Percentiles rank a stretch among this genome's conserved stretches.
Conservation (phyloP, 2,329 filamentous ascomycete species). For the Monosporascus sp. region DNA sequence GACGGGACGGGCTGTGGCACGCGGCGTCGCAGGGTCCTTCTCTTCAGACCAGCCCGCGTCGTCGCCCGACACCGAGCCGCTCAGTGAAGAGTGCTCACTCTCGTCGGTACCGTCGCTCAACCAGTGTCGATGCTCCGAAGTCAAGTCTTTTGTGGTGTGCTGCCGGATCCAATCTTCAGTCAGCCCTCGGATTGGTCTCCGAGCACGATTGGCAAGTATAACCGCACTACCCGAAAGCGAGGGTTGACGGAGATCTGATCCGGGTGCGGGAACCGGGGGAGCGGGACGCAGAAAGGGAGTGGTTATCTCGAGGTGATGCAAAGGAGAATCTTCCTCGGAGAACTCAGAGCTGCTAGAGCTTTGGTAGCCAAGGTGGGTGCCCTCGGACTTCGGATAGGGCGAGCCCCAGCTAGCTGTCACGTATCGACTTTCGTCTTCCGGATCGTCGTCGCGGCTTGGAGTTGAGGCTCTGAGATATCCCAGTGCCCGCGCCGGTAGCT, state of each 20-base stretch:
- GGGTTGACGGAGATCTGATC: conserved; percentile 29
- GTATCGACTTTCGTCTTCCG: conserved; percentile 38
- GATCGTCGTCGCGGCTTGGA: conserved; percentile 20
- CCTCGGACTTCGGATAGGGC: conserved; percentile 69
- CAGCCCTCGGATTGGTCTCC: conserved; percentile 56
- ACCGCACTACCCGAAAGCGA: conserved; percentile 46
- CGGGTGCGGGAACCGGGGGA: conserved; percentile 37
- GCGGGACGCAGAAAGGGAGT: conserved; percentile 58
- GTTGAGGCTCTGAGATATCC: conserved; percentile 49
- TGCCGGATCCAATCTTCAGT: conserved; percentile 85
- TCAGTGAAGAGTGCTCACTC: conserved; percentile 72
- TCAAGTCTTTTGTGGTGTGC: conserved; percentile 66
- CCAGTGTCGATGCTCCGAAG: conserved; percentile 73
- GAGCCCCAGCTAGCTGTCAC: conserved; percentile 86
- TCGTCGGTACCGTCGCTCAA: conserved; percentile 71
- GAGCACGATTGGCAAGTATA: conserved; percentile 58
- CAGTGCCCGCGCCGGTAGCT: conserved; percentile 49
- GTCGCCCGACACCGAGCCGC: conserved; percentile 54
- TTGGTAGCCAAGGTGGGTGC: conserved; percentile 40
- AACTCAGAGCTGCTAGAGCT: conserved; percentile 51
- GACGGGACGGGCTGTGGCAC: conserved; percentile 30
- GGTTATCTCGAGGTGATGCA: conserved; percentile 56
- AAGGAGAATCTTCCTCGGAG: conserved; percentile 51
- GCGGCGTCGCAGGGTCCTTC: conserved; percentile 43
- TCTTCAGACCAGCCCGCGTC: conserved; percentile 44